Conservation (phyloP, 306 rosid species). For the Cicer yamashitae region DNA sequence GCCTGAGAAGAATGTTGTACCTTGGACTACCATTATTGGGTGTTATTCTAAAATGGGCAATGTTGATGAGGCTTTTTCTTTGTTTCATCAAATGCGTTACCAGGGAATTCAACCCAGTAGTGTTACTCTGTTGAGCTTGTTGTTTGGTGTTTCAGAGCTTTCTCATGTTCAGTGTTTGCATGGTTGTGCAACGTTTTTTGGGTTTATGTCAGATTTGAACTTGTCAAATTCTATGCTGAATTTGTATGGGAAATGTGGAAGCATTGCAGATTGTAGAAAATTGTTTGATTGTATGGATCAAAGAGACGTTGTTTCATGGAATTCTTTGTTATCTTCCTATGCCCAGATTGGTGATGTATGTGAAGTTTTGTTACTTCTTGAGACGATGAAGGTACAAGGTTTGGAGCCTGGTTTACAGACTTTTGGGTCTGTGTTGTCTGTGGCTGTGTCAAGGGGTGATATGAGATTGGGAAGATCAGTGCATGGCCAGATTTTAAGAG, state of each 20-base stretch:
- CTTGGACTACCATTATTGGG: conserved; percentile 86
- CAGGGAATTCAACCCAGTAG: conserved; percentile 63
- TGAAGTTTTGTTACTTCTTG: conserved; percentile 52
- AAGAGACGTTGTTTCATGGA: conserved; percentile 73
- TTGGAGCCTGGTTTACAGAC: conserved; percentile 61
- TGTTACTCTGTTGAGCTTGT: conserved; percentile 67
- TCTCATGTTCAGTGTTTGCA: conserved; percentile 63
- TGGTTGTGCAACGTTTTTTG: conserved; percentile 62
- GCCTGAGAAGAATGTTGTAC: conserved; percentile 73
- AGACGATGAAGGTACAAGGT: conserved; percentile 56
- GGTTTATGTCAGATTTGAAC: conserved; percentile 60
- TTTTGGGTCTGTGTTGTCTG: conserved; percentile 58
- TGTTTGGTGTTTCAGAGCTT: conserved; percentile 58
- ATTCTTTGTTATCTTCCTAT: conserved; percentile 64
- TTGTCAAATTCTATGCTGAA: conserved; percentile 66
- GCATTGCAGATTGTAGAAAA: conserved; percentile 59
- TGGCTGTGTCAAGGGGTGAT: conserved; percentile 54
- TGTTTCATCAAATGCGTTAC: conserved; percentile 59
- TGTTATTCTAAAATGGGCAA: conserved; percentile 56
- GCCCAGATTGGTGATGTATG: conserved; percentile 58
- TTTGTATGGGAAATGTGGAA: conserved; percentile 68
- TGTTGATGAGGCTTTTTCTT: conserved; percentile 48
- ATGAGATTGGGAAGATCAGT: conserved; percentile 63
- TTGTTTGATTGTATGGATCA: conserved; percentile 61
- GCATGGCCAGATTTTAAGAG: conserved; percentile 70